A percentile compares a stretch with the other conserved stretches of the same genome.
These are phyloP conservation scores for Corchorus capsularis DNA, from an alignment of 345 rosid genomes.

Conservation along the genomic window DNA sequence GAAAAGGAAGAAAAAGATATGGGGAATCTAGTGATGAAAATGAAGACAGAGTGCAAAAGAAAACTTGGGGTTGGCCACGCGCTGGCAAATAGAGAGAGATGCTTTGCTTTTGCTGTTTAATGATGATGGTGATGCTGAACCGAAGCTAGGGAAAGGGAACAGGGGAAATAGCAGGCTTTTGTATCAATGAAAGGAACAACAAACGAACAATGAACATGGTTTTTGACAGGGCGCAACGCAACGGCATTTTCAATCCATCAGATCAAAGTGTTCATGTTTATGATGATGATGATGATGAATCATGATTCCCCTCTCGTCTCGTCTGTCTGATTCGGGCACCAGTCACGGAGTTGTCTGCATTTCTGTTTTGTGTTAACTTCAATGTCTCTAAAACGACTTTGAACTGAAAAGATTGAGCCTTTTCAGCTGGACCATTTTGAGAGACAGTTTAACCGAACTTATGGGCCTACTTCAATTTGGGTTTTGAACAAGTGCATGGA, in stretches of 20 bases:
- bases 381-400: neutral
- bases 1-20: neutral
- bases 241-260: neutral
- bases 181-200: neutral
- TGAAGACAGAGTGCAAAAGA: constrained; percentile 11
- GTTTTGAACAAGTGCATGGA: neutral
- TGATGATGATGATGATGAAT: too few species aligned
- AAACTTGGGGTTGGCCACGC: neutral
- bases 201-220: neutral
- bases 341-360: constrained; percentile 6
- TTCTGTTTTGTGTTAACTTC: neutral
- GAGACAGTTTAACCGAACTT: neutral
- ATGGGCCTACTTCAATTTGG: neutral
- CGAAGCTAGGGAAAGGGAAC: neutral
- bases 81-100: neutral
- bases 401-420: neutral
- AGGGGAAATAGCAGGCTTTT: constrained; percentile 11
- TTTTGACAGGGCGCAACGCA: neutral
- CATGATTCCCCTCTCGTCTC: neutral
- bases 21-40: constrained; percentile 24
- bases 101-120: neutral
- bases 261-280: too few species aligned
- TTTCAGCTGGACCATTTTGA: neutral
- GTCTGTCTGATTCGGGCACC: neutral
- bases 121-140: constrained; percentile 18